Base-by-base conservation (phyloP, 805 yeast genomes). In the Lachancea lanzarotensis region DNA sequence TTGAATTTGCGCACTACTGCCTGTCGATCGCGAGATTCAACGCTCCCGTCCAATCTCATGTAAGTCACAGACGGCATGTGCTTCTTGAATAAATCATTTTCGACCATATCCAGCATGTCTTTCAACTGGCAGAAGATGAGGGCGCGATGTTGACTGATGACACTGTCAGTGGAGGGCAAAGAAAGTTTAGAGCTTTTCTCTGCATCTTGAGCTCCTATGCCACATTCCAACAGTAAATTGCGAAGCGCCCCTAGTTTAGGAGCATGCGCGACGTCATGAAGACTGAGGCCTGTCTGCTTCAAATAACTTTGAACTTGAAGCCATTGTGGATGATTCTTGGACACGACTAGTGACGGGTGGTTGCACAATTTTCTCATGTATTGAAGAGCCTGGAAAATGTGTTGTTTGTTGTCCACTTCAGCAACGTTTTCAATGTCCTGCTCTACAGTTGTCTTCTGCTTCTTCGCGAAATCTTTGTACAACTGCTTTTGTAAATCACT, bases 21-120 rank as follows among this genome's bases (percentile, higher is more conserved):
- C 61, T 91, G 98, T 59, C 98, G 79, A 48, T 83, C 84, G 50
- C 95, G 76, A 12, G 97, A 95, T 50, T 93, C 98, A 1, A 95
- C 85, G 47, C 87, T 78, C 46, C 98, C 98, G 63, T 93, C 99
- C 52, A 93, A 71, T 52, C 98, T 76, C 93, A 93, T 82, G 59
- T 86, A 93, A 0, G 96, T 82, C 2, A 93, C 98, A 2, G 84
- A 73, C 1, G 98, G 98, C 82, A 93, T 78, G 55, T 79, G 76
- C 58, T 81, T 86, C 57, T 78, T 81, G 52, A 93, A 74, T 43
- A 93, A 72, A 53, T 93, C 96, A 45, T 82, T 80, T 65, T 95
- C 98, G 34, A 95, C 96, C 73, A 93, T 85, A 59, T 93, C 97
- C 52, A 93, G 73, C 99, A 93, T 93, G 59, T 93, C 98, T 60